Evolutionary conservation across 192 early-diverging fungal genomes (phyloP).

Genomic region (Podila clonocystis): DNA sequence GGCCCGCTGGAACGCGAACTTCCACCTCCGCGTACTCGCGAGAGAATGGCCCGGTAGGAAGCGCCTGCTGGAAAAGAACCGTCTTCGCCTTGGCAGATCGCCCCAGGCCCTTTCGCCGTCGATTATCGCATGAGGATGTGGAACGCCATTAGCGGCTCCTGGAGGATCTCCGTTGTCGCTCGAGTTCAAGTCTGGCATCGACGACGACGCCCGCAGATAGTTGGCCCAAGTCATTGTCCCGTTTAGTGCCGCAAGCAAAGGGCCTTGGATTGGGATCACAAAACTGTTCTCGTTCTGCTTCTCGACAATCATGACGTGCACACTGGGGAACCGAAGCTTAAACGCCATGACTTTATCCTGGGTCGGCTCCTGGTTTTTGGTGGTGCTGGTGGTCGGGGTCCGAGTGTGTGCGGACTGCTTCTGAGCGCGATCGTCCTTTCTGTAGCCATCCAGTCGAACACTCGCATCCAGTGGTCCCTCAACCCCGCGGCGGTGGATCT

Average conservation of each 20-base stretch:
- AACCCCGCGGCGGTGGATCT: conserved; percentile 18
- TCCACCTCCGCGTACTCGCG: too few species aligned
- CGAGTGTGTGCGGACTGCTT: not conserved
- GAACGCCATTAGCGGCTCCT: not conserved
- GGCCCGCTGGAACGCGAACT: too few species aligned
- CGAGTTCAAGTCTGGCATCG: not conserved
- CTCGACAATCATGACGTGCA: conserved; percentile 17
- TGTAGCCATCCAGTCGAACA: not conserved
- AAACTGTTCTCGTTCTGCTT: conserved; percentile 29
- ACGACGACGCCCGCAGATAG: not conserved
- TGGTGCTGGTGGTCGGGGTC: not conserved
- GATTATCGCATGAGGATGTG: not conserved
- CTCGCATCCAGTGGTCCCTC: not conserved
- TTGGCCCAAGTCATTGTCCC: not conserved
- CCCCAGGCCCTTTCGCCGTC: not conserved
- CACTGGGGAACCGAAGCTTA: conserved; percentile 20
- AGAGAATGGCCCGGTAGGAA: too few species aligned
- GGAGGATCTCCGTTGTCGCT: not conserved
- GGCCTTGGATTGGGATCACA: conserved; percentile 2
- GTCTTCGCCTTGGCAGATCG: too few species aligned
- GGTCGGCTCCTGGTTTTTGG: not conserved
- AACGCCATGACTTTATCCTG: conserved; percentile 19
- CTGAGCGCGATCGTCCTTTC: not conserved
- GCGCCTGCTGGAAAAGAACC: too few species aligned
- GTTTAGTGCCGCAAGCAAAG: not conserved